Percentiles rank a stretch among this genome's conserved stretches.
Conservation (phyloP, 306 rosid species). For the Dryas octopetala region DNA sequence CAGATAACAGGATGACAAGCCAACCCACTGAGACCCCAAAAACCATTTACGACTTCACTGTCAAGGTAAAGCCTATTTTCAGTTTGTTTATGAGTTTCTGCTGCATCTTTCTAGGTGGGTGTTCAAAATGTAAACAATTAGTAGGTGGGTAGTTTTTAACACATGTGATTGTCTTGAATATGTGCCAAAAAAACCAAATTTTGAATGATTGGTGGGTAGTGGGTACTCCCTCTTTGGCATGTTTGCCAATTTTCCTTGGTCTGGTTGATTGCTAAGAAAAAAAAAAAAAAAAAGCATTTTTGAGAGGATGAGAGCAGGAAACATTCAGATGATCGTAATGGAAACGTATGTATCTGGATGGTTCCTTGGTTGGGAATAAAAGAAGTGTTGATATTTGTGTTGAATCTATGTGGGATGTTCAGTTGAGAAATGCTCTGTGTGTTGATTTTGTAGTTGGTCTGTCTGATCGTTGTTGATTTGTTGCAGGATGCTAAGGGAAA, state of each 20-base stretch:
- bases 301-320: background rate
- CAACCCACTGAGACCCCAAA: constrained; percentile 1
- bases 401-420: background rate
- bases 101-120: background rate
- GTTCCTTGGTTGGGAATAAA: background rate
- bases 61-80: constrained; percentile 19
- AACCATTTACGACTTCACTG: constrained; percentile 16
- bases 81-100: background rate
- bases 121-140: background rate
- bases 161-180: background rate
- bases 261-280: constrained; percentile 2
- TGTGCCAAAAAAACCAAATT: too few relatives aligned
- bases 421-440: background rate
- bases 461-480: background rate
- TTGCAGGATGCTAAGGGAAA: constrained; percentile 69
- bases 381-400: background rate
- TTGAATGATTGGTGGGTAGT: background rate
- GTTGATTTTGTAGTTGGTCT: background rate
- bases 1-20: constrained; percentile 10
- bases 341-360: background rate
- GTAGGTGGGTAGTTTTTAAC: background rate
- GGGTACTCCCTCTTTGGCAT: background rate
- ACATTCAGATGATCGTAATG: background rate
- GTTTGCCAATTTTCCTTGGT: background rate
- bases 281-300: background rate